Evolutionary conservation across 805 yeast genomes (phyloP), one percentile per base, ranked within the genome.

Genomic region (Clavispora carvajalis): DNA sequence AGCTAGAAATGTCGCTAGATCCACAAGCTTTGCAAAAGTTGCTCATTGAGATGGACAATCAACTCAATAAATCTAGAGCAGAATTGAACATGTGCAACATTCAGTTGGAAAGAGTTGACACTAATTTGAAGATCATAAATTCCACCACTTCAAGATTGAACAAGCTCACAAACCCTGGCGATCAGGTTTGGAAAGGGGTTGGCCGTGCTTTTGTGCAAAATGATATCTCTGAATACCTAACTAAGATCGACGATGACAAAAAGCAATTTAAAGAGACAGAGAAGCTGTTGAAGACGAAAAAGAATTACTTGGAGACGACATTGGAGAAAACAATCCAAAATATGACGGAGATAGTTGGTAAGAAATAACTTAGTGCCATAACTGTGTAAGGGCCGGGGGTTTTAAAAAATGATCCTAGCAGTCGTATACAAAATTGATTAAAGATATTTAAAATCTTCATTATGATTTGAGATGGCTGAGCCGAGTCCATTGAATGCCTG

Each of bases 121-220:
- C 80, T 35, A 74, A 74, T 49, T 62, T 74, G 49, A 71, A 69
- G 50, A 57, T 84, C 36, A 73, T 80, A 16, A 73, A 74, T 19
- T 66, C 77, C 33, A 82, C 95, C 7, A 62, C 71, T 24, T 56
- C 70, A 24, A 85, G 83, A 48, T 65, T 88, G 37, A 65, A 63
- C 19, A 48, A 52, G 33, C 48, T 63, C 22, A 67, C 76, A 33
- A 53, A 49, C 36, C 50, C 53, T 3, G 55, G 73, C 11, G 70
- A 65, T 8, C 66, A 66, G 16, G 90, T 89, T 5, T 89, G 95
- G 93, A 78, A 85, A 56, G 86, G 95, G 5, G 76, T 86, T 25
- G 97, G 97, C 22, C 84, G 83, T 60, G 76, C 87, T 22, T 85
- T 83, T 57, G 62, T 83, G 8, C 59, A 64, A 34, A 70, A 70